Conservation (phyloP, 1,139 yeast genomes). For the Lodderomyces beijingensis region DNA sequence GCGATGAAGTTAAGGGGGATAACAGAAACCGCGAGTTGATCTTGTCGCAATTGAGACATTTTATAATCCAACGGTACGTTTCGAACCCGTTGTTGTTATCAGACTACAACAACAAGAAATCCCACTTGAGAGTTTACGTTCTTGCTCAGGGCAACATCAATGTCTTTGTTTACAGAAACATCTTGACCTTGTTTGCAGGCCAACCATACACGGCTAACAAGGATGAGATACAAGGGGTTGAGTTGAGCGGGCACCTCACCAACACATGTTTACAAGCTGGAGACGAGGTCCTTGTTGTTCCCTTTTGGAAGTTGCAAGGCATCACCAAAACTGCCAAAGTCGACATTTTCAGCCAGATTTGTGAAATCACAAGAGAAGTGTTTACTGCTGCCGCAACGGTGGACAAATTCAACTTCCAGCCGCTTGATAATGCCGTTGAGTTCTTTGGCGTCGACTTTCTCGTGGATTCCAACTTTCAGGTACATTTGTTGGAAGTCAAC, state of each 20-base stretch:
- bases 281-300: conserved; percentile 48
- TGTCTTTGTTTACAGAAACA: conserved; percentile 74
- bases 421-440: conserved; percentile 77
- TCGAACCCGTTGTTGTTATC: conserved; percentile 60
- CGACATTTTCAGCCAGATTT: conserved; percentile 51
- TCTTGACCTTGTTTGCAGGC: conserved; percentile 77
- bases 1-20: conserved; percentile 46
- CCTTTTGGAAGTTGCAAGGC: conserved; percentile 58
- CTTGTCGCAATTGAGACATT: conserved; percentile 84
- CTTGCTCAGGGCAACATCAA: conserved; percentile 66
- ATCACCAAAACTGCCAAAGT: conserved; percentile 23
- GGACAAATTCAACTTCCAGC: conserved; percentile 86
- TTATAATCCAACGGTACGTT: conserved; percentile 80
- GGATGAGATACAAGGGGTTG: conserved; percentile 30
- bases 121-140: conserved; percentile 87
- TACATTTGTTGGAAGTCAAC: conserved; percentile 74
- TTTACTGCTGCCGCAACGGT: conserved; percentile 78
- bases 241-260: conserved; percentile 74
- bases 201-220: conserved; percentile 36
- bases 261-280: conserved; percentile 82
- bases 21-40: conserved; percentile 54
- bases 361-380: conserved; percentile 61
- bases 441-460: conserved; percentile 85
- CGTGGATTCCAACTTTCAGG: conserved; percentile 53
- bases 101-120: conserved; percentile 64